phyloP scores from a whole-genome alignment of 306 rosid species.

The Sesbania bispinosa region DNA sequence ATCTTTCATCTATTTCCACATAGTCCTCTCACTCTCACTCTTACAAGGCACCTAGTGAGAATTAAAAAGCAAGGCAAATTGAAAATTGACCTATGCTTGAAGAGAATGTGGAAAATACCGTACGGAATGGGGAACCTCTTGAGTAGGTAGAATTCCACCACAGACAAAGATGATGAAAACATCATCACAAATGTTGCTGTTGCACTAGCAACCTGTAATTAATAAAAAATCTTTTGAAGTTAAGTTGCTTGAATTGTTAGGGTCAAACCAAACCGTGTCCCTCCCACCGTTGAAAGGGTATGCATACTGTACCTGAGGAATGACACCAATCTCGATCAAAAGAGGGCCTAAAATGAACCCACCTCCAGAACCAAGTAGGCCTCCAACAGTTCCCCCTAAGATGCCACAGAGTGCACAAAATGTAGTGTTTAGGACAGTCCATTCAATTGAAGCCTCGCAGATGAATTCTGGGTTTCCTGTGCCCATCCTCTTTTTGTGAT shows the following conservation, averaged over 20 bases:
- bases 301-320: conserved; percentile 56
- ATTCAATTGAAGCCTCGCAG: conserved; percentile 83
- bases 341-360: conserved; percentile 91
- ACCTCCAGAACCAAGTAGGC: conserved; percentile 89
- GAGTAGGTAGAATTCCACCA: conserved; percentile 87
- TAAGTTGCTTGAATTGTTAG: not conserved
- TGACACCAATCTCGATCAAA: conserved; percentile 87
- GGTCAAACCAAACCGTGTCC: not conserved
- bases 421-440: conserved; percentile 57
- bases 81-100: not conserved
- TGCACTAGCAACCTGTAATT: conserved; percentile 81
- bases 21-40: not conserved
- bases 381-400: conserved; percentile 88
- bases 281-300: not conserved
- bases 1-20: not conserved
- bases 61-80: not conserved
- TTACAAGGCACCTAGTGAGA: not conserved
- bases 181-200: conserved; percentile 94
- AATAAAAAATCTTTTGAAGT: not conserved
- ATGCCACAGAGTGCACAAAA: conserved; percentile 84
- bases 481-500: conserved; percentile 53
- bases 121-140: conserved; percentile 84
- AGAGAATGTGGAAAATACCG: conserved; percentile 41
- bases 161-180: conserved; percentile 84
- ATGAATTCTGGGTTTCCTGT: conserved; percentile 57